These are phyloP conservation scores for Pleoardoris graminearum DNA, from an alignment of 2,329 filamentous ascomycete genomes.

Conservation along the genomic window DNA sequence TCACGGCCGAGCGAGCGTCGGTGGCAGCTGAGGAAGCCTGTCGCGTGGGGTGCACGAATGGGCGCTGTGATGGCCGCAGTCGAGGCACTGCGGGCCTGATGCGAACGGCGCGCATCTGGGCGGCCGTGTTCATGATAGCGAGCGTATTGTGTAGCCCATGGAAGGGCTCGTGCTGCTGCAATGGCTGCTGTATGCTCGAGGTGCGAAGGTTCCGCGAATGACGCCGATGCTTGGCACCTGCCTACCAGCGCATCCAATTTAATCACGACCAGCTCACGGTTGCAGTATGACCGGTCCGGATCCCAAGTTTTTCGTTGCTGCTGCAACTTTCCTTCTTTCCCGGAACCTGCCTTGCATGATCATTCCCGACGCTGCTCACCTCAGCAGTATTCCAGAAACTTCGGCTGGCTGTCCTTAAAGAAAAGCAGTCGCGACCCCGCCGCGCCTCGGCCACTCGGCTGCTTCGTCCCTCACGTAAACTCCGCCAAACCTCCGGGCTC, in stretches of 20 bases:
- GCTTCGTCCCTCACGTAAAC: conserved; percentile 1
- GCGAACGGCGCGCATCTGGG: conserved; percentile 33
- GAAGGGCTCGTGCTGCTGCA: conserved; percentile 24
- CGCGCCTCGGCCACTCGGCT: conserved; percentile 5
- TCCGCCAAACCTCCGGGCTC: conserved; percentile 1
- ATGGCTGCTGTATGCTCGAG: conserved; percentile 17
- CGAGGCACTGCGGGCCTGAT: conserved; percentile 28
- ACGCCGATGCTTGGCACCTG: conserved; percentile 3
- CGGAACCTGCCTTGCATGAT: not conserved
- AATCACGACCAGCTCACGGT: not conserved
- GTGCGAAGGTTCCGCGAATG: not conserved
- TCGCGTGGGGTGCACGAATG: conserved; percentile 25
- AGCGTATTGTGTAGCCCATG: conserved; percentile 23
- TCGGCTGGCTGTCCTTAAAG: conserved; percentile 3
- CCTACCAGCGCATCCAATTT: not conserved
- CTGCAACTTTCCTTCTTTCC: not conserved
- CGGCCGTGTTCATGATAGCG: conserved; percentile 31
- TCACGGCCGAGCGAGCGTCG: conserved; percentile 46
- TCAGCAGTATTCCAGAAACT: conserved; percentile 14
- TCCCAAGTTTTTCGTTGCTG: no score
- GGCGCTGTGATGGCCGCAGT: conserved; percentile 19
- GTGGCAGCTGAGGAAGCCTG: conserved; percentile 35
- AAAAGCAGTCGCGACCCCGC: conserved; percentile 4
- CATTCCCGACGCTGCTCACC: conserved; percentile 4
- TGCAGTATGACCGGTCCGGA: no score